Conservation (phyloP, 1,284 basidiomycete genomes). For the Ganoderma meredithae region DNA sequence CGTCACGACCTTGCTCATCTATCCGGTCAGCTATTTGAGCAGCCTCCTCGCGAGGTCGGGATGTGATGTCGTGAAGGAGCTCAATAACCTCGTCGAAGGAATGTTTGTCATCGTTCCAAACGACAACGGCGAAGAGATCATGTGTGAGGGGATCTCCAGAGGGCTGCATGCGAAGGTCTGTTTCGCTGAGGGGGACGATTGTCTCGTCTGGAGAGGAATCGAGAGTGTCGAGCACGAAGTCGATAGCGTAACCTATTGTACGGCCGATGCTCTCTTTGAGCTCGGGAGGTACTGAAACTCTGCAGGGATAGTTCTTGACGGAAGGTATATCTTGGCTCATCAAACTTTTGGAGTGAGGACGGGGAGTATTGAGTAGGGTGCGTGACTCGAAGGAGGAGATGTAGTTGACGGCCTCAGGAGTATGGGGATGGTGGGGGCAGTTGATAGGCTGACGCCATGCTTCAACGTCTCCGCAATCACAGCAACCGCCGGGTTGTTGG, state of each 20-base stretch:
- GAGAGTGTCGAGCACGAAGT: slow-evolving; percentile 87
- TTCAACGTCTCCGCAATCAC: slow-evolving; percentile 91
- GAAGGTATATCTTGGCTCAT: slow-evolving; percentile 60
- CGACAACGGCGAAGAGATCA: slow-evolving; percentile 84
- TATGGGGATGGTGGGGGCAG: slow-evolving; percentile 74
- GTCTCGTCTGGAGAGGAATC: slow-evolving; percentile 88
- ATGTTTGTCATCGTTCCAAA: slow-evolving; percentile 99
- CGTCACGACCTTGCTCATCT: slow-evolving; percentile 87
- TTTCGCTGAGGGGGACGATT: slow-evolving; percentile 70
- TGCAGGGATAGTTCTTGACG: slow-evolving; percentile 64
- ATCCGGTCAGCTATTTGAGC: slow-evolving; percentile 71
- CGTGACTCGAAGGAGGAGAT: slow-evolving; percentile 39
- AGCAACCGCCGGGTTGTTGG: slow-evolving; percentile 90
- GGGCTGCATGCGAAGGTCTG: slow-evolving; percentile 74
- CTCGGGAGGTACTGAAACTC: slow-evolving; percentile 64
- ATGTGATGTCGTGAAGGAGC: slow-evolving; percentile 76
- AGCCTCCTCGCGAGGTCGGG: slow-evolving; percentile 69
- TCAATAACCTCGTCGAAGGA: slow-evolving; percentile 91
- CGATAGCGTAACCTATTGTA: slow-evolving; percentile 80
- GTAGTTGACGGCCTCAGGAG: slow-evolving; percentile 36
- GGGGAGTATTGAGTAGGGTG: slow-evolving; percentile 40
- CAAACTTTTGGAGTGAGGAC: slow-evolving; percentile 45
- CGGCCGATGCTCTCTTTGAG: slow-evolving; percentile 76
- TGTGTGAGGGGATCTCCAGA: slow-evolving; percentile 76
- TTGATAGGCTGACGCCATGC: slow-evolving; percentile 77